phyloP scores from a whole-genome alignment of 2,329 filamentous ascomycete species.

The Xylariaceae sp. region DNA sequence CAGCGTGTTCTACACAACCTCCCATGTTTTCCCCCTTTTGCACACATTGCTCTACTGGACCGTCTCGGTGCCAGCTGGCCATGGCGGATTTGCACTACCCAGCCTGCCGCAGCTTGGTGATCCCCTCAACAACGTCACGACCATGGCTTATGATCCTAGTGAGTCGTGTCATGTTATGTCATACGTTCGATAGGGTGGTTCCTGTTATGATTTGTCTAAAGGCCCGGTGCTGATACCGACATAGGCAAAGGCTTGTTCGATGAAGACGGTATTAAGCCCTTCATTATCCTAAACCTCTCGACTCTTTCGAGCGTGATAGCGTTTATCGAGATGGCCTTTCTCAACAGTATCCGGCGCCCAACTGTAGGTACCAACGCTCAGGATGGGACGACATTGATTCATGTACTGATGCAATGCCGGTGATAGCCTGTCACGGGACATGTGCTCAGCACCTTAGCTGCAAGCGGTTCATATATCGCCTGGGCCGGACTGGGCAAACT shows the following conservation, averaged over 20 bases:
- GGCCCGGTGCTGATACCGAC: conserved; percentile 7
- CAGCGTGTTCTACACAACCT: conserved; percentile 44
- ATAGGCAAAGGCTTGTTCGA: conserved; percentile 45
- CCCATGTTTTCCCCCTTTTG: conserved; percentile 43
- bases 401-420: conserved; percentile 1
- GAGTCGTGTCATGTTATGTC: conserved; percentile 15
- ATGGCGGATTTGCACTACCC: conserved; percentile 30
- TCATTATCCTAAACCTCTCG: conserved; percentile 43
- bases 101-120: conserved; percentile 20
- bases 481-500: conserved; percentile 45
- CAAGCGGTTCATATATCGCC: conserved; percentile 41
- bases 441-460: conserved; percentile 36
- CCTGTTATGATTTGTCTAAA: no score
- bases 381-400: not conserved
- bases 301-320: conserved; percentile 39
- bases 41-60: conserved; percentile 47
- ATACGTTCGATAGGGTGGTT: no score
- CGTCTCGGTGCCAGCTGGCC: conserved; percentile 33
- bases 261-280: conserved; percentile 42
- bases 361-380: conserved; percentile 33
- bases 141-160: conserved; percentile 25
- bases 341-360: conserved; percentile 51
- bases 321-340: conserved; percentile 39
- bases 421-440: conserved; percentile 41
- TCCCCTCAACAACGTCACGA: conserved; percentile 11